Evolutionary conservation across 169 alveolate species (phyloP).

Genomic region (Pseudocohnilembus persalinus): DNA sequence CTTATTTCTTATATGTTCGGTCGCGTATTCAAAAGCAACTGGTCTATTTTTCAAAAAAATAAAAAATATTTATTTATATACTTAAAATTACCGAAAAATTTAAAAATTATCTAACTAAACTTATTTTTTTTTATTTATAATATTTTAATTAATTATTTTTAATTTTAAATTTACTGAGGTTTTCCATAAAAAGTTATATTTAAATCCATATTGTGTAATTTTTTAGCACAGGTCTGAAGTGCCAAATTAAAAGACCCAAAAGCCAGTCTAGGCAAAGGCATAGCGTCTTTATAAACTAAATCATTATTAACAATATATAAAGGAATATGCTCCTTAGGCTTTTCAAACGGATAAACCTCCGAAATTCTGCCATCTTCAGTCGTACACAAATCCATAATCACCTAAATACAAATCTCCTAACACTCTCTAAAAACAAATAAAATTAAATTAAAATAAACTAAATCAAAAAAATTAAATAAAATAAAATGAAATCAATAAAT

Average conservation of each 20-base stretch:
- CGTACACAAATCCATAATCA: background rate
- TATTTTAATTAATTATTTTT: too few relatives aligned
- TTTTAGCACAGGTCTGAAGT: background rate
- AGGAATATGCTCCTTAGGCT: background rate
- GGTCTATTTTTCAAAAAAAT: background rate
- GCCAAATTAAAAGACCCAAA: background rate
- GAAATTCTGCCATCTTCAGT: background rate
- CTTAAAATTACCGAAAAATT: too few relatives aligned
- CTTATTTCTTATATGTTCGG: background rate
- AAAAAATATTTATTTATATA: too few relatives aligned
- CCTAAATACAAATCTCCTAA: background rate
- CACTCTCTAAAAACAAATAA: background rate
- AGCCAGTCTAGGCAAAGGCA: background rate
- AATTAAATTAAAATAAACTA: too few relatives aligned
- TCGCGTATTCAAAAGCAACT: background rate
- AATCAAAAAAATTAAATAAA: background rate
- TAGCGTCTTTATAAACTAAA: background rate
- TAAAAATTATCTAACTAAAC: too few relatives aligned
- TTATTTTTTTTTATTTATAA: too few relatives aligned
- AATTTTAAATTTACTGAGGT: background rate
- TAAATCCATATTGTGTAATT: background rate
- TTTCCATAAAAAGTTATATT: background rate
- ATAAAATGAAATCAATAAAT: too few relatives aligned
- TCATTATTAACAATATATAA: background rate
- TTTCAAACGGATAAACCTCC: background rate